Percentiles rank a stretch among this genome's conserved stretches.
Evolutionary conservation across 768 basidiomycete genomes (phyloP).

Genomic region (Leccinum arenicola): DNA sequence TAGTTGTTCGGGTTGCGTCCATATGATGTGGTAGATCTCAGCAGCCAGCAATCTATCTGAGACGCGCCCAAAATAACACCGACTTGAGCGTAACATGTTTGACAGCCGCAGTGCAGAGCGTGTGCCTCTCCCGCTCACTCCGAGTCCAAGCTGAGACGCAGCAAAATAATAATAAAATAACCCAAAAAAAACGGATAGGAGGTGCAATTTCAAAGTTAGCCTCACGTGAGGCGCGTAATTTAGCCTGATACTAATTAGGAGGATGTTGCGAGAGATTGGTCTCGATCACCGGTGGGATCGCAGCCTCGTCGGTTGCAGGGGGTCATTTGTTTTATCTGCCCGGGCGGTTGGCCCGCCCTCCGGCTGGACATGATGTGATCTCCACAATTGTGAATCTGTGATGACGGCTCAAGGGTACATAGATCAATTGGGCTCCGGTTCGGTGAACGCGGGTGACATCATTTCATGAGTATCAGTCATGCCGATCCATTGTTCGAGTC

Average conservation of each 20-base stretch:
- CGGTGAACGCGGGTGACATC: neutral
- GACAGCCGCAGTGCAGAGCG: neutral
- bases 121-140: no score
- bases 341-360: neutral
- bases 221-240: neutral
- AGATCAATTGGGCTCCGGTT: neutral
- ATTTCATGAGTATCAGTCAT: neutral
- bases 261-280: neutral
- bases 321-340: neutral
- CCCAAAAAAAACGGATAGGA: neutral
- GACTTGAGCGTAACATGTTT: neutral
- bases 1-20: neutral
- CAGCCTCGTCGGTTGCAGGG: neutral
- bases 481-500: neutral
- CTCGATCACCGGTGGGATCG: neutral
- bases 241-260: neutral
- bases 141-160: neutral
- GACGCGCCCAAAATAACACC: neutral
- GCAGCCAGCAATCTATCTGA: neutral
- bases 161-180: neutral
- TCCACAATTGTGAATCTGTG: no score
- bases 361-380: neutral
- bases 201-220: constrained; percentile 2
- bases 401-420: no score
- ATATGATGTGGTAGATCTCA: neutral